Conservation (phyloP, 805 yeast genomes). For the Yarrowia deformans region DNA sequence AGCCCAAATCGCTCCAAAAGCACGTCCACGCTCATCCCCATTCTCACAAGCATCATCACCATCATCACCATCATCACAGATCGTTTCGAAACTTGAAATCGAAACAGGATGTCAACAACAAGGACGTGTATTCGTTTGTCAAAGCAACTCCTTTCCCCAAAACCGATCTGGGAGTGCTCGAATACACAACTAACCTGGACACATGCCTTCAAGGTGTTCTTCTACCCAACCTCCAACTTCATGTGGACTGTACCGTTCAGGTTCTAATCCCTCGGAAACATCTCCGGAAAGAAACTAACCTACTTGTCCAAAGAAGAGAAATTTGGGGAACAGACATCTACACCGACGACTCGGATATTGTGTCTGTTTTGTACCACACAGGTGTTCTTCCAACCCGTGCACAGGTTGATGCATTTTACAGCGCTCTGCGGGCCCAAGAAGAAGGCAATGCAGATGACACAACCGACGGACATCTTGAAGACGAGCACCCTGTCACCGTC, state of each 20-base stretch:
- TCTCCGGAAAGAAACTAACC: conserved; percentile 52
- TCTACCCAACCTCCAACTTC: conserved; percentile 47
- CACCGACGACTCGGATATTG: conserved; percentile 90
- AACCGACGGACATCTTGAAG: conserved; percentile 18
- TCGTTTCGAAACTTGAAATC: conserved; percentile 32
- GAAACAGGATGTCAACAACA: conserved; percentile 39
- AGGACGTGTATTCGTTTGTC: conserved; percentile 38
- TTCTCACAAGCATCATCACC: conserved; percentile 31
- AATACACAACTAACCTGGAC: conserved; percentile 39
- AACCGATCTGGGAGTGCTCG: conserved; percentile 36
- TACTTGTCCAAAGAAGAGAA: conserved; percentile 57
- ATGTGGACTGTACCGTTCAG: conserved; percentile 56
- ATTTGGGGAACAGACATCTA: conserved; percentile 95
- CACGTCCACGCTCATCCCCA: neutral
- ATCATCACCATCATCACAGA: conserved; percentile 41
- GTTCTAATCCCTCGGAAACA: conserved; percentile 61
- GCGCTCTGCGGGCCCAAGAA: conserved; percentile 44
- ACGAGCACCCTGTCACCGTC: conserved; percentile 27
- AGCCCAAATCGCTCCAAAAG: conserved; percentile 1
- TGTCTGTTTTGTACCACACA: conserved; percentile 74
- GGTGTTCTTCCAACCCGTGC: conserved; percentile 62
- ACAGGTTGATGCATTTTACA: conserved; percentile 50
- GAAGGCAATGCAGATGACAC: conserved; percentile 40
- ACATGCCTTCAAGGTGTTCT: conserved; percentile 41
- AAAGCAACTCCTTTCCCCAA: conserved; percentile 36